A percentile compares a stretch with the other conserved stretches of the same genome.
These are phyloP conservation scores for Chlorella sorokiniana DNA, from an alignment of 139 green algal species.

Conservation along the genomic window DNA sequence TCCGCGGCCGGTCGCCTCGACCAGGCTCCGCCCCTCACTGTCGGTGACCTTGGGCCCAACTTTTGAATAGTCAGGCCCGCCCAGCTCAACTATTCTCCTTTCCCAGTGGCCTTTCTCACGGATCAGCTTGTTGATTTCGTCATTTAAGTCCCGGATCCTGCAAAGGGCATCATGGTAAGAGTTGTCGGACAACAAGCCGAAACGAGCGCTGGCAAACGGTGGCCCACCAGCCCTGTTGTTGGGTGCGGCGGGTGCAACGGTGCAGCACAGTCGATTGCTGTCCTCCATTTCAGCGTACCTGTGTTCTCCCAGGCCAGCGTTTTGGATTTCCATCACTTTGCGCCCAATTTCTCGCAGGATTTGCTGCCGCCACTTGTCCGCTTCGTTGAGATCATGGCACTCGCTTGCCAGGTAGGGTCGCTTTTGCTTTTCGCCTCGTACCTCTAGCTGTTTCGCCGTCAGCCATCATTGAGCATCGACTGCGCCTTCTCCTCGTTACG, in stretches of 20 bases:
- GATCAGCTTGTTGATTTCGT: slow-evolving; percentile 99
- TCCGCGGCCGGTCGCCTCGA: slow-evolving; percentile 54
- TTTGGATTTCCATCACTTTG: slow-evolving; percentile 99
- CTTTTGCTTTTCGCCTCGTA: slow-evolving; percentile 59
- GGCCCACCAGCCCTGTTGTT: too few relatives aligned
- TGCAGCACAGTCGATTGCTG: too few relatives aligned
- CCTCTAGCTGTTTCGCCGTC: slow-evolving; percentile 52
- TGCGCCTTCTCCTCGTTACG: slow-evolving; percentile 98
- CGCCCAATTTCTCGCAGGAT: slow-evolving; percentile 94
- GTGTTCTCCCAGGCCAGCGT: slow-evolving; percentile 95
- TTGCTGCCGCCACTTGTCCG: slow-evolving; percentile 96
- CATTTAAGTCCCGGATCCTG: slow-evolving; percentile 97
- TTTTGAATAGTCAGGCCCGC: slow-evolving; percentile 92
- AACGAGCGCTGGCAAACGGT: too few relatives aligned
- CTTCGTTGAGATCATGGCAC: slow-evolving; percentile 90
- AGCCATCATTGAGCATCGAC: slow-evolving; percentile 97
- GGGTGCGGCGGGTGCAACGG: too few relatives aligned
- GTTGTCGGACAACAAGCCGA: too few relatives aligned
- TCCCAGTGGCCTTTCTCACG: slow-evolving; percentile 98
- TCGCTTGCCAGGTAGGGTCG: slow-evolving; percentile 92
- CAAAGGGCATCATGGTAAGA: not conserved
- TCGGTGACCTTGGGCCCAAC: slow-evolving; percentile 73
- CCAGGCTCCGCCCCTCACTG: slow-evolving; percentile 60
- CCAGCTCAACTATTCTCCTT: slow-evolving; percentile 93
- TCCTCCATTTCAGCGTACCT: slow-evolving; percentile 46